Evolutionary conservation across 192 early-diverging fungal genomes (phyloP), one percentile per base, ranked within the genome.

Genomic region (Chytriomyces sp.): DNA sequence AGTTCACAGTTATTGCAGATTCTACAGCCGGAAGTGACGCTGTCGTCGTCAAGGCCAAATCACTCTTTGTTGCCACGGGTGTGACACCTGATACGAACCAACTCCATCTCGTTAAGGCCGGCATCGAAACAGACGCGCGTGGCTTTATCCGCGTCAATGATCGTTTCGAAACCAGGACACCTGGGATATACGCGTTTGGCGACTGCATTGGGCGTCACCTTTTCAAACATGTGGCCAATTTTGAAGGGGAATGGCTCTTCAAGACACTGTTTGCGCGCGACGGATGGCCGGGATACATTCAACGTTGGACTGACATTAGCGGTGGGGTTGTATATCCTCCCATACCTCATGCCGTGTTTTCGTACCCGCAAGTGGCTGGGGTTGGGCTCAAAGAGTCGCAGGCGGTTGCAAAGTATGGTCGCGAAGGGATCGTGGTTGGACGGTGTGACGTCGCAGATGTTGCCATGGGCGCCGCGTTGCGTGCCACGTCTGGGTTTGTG

Each of bases 181-280:
- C 68, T 17, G 63, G 64, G 22, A 62, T 80, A 7, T 80, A 53
- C 31, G 75, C 79, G 4, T 80, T 70, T 39, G 79, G 79, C 19
- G 79, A 80, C 55, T 36, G 59, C 5, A 80, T 77, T 65, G 79
- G 79, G 7, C 70, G 76, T 22, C 56, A 76, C 54, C 64, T 80
- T 49, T 80, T 80, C 68, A 72, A 77, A 52, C 79, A 80, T 34
- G 62, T 67, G 14, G 76, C 79, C 8, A 80, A 80, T 52, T 80
- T 64, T 39, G 75, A 80, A 65, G 79, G 79, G 14, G 72, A 74
- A 49, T 80, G 74, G 72, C 65, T 77, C 41, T 80, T 80, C 55
- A 64, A 56, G 33, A 67, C 61, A 19, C 36, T 56, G 30, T 59
- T 67, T 59, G 44, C 39, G 26, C 36, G 54, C 14, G 59, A 56